phyloP scores from a whole-genome alignment of 2,329 filamentous ascomycete species.

The Colletotrichum sp. region DNA sequence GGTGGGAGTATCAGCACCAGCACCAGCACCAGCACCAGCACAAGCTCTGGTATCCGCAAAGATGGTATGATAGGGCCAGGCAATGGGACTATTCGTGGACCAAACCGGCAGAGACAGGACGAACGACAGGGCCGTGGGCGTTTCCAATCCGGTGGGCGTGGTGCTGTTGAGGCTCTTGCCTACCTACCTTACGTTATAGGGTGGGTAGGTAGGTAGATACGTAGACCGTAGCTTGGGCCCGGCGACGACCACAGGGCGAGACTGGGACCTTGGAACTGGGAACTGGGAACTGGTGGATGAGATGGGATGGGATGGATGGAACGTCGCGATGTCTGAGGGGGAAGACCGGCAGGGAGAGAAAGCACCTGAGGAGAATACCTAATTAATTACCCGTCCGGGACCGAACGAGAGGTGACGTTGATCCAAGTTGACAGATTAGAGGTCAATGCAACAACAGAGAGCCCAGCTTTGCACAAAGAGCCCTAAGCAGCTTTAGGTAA shows the following conservation, averaged over 20 bases:
- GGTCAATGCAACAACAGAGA: neutral
- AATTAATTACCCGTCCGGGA: conserved; percentile 12
- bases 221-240: neutral
- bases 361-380: neutral
- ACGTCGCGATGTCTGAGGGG: neutral
- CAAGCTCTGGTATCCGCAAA: neutral
- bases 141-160: conserved; percentile 3
- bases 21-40: neutral
- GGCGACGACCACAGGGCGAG: neutral
- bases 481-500: neutral
- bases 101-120: neutral
- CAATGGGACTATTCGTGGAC: neutral
- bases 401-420: neutral
- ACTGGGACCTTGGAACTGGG: neutral
- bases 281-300: neutral
- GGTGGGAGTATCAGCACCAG: neutral
- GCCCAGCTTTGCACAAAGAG: neutral
- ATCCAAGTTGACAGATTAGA: neutral
- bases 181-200: neutral
- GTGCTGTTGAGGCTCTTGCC: conserved; percentile 13
- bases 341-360: neutral
- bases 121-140: neutral
- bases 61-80: neutral
- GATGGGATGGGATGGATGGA: neutral
- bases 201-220: neutral